Evolutionary conservation across 2,329 filamentous ascomycete genomes (phyloP).

Genomic region (Graphilbum ipis-grandicollis): DNA sequence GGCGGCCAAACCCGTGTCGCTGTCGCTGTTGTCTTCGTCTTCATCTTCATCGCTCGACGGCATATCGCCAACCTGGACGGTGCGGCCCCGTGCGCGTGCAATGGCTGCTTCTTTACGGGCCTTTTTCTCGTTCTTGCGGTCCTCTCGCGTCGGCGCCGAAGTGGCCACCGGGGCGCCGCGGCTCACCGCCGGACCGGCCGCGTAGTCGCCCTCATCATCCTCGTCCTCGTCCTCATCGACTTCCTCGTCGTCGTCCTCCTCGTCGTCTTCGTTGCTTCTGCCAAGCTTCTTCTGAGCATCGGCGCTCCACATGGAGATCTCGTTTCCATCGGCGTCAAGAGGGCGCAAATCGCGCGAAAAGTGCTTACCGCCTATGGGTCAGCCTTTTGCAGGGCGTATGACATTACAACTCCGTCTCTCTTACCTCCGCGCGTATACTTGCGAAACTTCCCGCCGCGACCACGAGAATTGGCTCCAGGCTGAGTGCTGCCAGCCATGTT

Average conservation of each 20-base stretch:
- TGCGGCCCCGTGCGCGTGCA: conserved; percentile 51
- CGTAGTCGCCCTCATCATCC: conserved; percentile 17
- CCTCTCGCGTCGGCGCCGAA: conserved; percentile 50
- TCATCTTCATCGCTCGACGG: conserved; percentile 47
- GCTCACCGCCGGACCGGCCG: conserved; percentile 16
- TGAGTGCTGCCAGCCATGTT: conserved; percentile 17
- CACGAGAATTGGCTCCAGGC: conserved; percentile 40
- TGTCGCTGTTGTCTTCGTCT: conserved; percentile 26
- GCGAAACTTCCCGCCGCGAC: conserved; percentile 83
- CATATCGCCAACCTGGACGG: conserved; percentile 70
- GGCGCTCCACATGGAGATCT: conserved; percentile 73
- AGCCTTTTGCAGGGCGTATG: no score
- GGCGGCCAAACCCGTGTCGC: conserved; percentile 52
- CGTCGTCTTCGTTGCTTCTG: conserved; percentile 27
- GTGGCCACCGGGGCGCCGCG: conserved; percentile 20
- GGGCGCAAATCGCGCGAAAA: conserved; percentile 86
- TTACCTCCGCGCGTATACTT: conserved; percentile 87
- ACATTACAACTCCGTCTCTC: neutral
- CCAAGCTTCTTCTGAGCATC: conserved; percentile 20
- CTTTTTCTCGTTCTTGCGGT: conserved; percentile 84
- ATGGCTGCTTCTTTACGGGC: conserved; percentile 39
- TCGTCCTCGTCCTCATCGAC: conserved; percentile 24
- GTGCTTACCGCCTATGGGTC: conserved; percentile 88
- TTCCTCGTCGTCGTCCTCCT: conserved; percentile 9
- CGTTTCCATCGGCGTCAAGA: conserved; percentile 75